Percentiles rank a stretch among this genome's conserved stretches.
phyloP scores from a whole-genome alignment of 2,329 filamentous ascomycete genomes.

The Nemania serpens region DNA sequence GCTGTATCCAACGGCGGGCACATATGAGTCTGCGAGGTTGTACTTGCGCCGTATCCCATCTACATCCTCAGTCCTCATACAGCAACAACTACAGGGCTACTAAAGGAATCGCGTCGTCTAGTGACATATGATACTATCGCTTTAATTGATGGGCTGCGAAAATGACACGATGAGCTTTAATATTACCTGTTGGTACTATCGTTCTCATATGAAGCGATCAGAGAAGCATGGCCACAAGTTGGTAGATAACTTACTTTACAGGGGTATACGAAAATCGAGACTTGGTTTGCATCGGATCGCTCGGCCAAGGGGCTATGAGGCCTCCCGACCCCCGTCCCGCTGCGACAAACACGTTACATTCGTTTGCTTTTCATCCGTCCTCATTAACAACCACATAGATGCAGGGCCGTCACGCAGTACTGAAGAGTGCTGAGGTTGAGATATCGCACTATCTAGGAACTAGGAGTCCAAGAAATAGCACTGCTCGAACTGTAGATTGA shows the following conservation, averaged over 20 bases:
- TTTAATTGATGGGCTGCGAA: not conserved
- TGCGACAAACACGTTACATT: not conserved
- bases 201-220: not conserved
- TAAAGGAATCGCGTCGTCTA: not conserved
- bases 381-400: not conserved
- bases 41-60: no score
- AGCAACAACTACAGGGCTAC: no score
- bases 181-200: not conserved
- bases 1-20: no score
- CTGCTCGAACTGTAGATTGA: constrained; percentile 2
- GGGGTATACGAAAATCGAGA: not conserved
- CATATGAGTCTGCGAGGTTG: no score
- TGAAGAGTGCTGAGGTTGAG: not conserved
- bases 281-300: not conserved
- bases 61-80: no score
- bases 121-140: not conserved
- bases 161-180: not conserved
- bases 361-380: not conserved
- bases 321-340: not conserved
- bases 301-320: no score
- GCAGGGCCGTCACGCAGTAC: not conserved
- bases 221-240: not conserved
- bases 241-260: not conserved
- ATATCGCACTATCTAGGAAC: not conserved
- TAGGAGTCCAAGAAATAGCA: not conserved